Evolutionary conservation across 148 eudicot species (phyloP).

Genomic region (Cornus kousa): DNA sequence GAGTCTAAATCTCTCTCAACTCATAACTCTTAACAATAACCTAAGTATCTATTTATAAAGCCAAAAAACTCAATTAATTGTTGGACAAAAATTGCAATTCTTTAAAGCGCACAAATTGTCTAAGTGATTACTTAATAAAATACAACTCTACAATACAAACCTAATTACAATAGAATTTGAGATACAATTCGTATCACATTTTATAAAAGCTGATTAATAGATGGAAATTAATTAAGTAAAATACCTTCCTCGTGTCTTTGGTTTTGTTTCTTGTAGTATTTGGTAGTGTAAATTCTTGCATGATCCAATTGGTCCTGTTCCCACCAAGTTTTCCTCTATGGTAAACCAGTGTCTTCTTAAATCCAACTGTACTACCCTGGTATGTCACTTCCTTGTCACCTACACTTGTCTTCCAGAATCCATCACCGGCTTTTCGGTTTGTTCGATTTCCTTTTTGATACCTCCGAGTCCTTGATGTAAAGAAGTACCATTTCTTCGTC

Average conservation of each 20-base stretch:
- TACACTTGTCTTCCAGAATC: slow-evolving; percentile 48
- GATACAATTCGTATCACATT: too few species aligned
- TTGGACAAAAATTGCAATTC: too few species aligned
- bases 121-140: too few species aligned
- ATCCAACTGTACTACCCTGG: background rate
- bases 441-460: slow-evolving; percentile 34
- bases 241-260: slow-evolving; percentile 24
- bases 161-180: too few species aligned
- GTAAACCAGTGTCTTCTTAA: slow-evolving; percentile 25
- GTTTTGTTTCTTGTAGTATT: background rate
- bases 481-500: slow-evolving; percentile 34
- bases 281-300: slow-evolving; percentile 22
- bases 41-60: too few species aligned
- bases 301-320: slow-evolving; percentile 26
- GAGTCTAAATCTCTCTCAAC: too few species aligned
- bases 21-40: too few species aligned
- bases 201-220: too few species aligned
- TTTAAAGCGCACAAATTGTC: too few species aligned
- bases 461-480: slow-evolving; percentile 32
- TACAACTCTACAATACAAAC: too few species aligned
- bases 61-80: too few species aligned
- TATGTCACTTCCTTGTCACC: slow-evolving; percentile 20
- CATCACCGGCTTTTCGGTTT: slow-evolving; percentile 26
- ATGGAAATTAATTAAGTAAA: background rate
- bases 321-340: slow-evolving; percentile 23